Conservation (phyloP, 2,329 filamentous ascomycete species). For the Colletotrichum plurivorum region DNA sequence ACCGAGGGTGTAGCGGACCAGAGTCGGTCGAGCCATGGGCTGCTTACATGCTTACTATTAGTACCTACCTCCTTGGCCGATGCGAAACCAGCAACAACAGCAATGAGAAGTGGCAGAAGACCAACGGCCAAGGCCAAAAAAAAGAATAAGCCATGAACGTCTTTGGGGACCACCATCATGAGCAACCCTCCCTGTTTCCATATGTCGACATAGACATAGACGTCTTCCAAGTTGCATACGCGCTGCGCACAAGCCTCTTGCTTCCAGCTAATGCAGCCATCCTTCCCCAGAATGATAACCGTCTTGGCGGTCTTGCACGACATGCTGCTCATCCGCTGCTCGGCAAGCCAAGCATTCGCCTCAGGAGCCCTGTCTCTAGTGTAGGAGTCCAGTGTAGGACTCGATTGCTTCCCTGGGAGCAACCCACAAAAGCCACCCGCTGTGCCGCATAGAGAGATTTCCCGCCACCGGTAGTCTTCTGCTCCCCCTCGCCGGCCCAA, state of each 20-base stretch:
- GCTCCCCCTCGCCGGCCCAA: neutral
- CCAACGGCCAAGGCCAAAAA: neutral
- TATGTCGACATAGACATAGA: no score
- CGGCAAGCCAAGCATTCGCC: neutral
- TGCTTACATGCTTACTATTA: neutral
- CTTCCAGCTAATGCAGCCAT: slow-evolving; percentile 4
- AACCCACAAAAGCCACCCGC: neutral
- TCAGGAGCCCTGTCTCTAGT: neutral
- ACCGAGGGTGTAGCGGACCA: neutral
- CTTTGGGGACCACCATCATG: no score
- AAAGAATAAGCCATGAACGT: neutral
- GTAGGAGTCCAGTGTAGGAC: no score
- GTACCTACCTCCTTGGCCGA: neutral
- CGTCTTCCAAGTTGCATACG: no score
- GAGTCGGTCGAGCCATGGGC: neutral
- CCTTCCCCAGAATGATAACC: slow-evolving; percentile 20
- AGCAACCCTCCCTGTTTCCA: no score
- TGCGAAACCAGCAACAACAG: neutral
- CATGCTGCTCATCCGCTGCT: slow-evolving; percentile 4
- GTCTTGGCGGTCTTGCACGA: slow-evolving; percentile 16
- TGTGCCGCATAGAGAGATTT: neutral
- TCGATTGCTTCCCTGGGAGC: neutral
- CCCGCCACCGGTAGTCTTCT: neutral
- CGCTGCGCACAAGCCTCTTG: neutral
- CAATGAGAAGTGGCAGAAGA: neutral